A percentile compares a stretch with the other conserved stretches of the same genome.
Evolutionary conservation across 768 basidiomycete genomes (phyloP).

Genomic region (Termitomyces sp.): DNA sequence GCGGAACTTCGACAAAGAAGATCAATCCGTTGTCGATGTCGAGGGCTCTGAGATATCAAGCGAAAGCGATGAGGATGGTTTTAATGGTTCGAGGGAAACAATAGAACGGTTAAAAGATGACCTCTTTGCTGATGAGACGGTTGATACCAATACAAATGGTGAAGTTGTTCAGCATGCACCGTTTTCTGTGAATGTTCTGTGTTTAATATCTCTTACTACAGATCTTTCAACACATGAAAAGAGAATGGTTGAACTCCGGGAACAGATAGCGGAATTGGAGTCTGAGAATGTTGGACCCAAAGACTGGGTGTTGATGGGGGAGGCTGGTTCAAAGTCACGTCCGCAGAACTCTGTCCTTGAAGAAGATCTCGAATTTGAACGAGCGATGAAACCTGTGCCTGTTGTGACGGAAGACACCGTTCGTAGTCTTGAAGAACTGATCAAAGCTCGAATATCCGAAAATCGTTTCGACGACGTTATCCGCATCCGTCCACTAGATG

Average conservation of each 20-base stretch:
- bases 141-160: conserved; percentile 29
- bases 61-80: conserved; percentile 29
- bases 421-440: conserved; percentile 77
- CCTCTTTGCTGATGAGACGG: conserved; percentile 72
- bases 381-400: conserved; percentile 80
- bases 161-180: conserved; percentile 8
- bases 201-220: conserved; percentile 17
- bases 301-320: conserved; percentile 91
- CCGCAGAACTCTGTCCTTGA: conserved; percentile 91
- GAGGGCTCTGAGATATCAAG: conserved; percentile 19
- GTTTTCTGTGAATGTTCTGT: conserved; percentile 8
- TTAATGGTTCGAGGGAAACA: conserved; percentile 31
- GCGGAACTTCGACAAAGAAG: conserved; percentile 10
- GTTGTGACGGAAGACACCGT: conserved; percentile 88
- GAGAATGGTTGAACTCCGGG: conserved; percentile 64
- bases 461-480: conserved; percentile 88
- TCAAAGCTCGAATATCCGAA: conserved; percentile 85
- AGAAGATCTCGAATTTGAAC: conserved; percentile 94
- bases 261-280: conserved; percentile 81
- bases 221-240: conserved; percentile 77
- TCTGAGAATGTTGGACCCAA: conserved; percentile 83
- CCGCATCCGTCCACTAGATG: conserved; percentile 70
- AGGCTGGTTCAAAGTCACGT: conserved; percentile 74
- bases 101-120: conserved; percentile 74
- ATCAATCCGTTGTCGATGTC: conserved; percentile 19